A percentile compares a stretch with the other conserved stretches of the same genome.
Evolutionary conservation across 805 yeast genomes (phyloP).

Genomic region (Blastobotrys mokoenaii): DNA sequence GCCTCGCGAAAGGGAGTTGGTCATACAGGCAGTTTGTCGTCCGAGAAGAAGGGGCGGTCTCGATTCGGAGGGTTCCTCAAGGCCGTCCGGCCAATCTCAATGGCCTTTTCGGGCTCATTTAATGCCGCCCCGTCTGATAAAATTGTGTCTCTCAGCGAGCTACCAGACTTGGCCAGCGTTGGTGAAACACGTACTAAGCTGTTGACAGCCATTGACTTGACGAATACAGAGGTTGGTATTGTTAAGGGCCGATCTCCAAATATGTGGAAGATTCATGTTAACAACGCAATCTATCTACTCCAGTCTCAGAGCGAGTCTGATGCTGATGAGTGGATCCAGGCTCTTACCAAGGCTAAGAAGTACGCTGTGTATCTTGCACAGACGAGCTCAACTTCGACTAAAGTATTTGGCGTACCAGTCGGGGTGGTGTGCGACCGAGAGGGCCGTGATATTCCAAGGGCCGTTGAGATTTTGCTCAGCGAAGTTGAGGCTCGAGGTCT

Average conservation of each 20-base stretch:
- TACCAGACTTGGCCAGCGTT: conserved; percentile 45
- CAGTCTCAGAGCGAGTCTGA: conserved; percentile 60
- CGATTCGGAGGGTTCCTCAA: conserved; percentile 32
- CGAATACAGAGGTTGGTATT: conserved; percentile 33
- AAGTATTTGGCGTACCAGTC: conserved; percentile 83
- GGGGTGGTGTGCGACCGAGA: conserved; percentile 69
- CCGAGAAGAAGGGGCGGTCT: conserved; percentile 17
- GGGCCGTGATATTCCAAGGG: conserved; percentile 48
- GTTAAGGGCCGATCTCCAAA: conserved; percentile 7
- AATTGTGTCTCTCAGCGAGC: conserved; percentile 41
- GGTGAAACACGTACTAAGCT: conserved; percentile 41
- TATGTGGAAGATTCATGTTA: conserved; percentile 37
- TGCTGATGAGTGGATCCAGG: conserved; percentile 64
- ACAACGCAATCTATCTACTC: conserved; percentile 49
- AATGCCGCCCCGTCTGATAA: conserved; percentile 31
- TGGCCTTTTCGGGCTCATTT: conserved; percentile 25
- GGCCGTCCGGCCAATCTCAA: conserved; percentile 34
- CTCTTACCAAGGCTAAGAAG: conserved; percentile 21
- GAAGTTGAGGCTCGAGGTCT: conserved; percentile 83
- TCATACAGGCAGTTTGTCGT: conserved; percentile 1
- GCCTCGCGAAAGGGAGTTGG: not conserved
- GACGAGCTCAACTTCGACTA: conserved; percentile 25
- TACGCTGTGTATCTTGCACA: conserved; percentile 13
- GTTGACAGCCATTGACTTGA: conserved; percentile 36
- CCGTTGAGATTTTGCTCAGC: conserved; percentile 55